phyloP scores from a whole-genome alignment of 2,329 filamentous ascomycete species.

The Diatrype stigma region DNA sequence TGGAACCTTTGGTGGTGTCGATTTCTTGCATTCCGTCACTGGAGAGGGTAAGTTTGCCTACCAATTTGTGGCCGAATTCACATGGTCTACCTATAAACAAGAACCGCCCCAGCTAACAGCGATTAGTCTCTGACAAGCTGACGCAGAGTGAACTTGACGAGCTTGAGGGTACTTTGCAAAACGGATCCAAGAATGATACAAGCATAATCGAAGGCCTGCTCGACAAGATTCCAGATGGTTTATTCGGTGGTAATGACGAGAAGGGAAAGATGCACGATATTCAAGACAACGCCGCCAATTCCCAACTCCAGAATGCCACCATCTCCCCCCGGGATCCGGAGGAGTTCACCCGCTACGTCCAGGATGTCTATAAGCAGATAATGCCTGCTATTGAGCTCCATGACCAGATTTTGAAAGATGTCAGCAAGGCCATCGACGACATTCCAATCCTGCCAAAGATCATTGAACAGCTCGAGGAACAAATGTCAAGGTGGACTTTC shows the following conservation, averaged over 20 bases:
- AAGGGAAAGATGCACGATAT: conserved; percentile 74
- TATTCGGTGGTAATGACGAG: conserved; percentile 76
- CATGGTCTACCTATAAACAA: not conserved
- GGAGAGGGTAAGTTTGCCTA: conserved; percentile 48
- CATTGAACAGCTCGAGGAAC: conserved; percentile 80
- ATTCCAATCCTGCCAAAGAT: conserved; percentile 82
- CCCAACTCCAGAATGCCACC: conserved; percentile 69
- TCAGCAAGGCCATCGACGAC: conserved; percentile 74
- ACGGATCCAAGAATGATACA: conserved; percentile 59
- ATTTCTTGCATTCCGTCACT: conserved; percentile 86
- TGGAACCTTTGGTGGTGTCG: conserved; percentile 90
- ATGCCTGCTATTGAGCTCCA: conserved; percentile 91
- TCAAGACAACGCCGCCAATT: conserved; percentile 67
- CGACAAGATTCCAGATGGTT: conserved; percentile 73
- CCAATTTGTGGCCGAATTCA: not conserved
- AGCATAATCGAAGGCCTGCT: conserved; percentile 76
- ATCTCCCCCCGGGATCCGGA: conserved; percentile 79
- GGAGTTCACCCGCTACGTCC: conserved; percentile 74
- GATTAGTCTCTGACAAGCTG: conserved; percentile 76
- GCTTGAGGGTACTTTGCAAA: conserved; percentile 76
- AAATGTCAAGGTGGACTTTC: conserved; percentile 86
- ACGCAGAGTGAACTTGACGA: conserved; percentile 88
- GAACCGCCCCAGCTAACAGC: not conserved
- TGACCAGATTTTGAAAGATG: conserved; percentile 77
- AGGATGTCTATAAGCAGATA: conserved; percentile 70